phyloP scores from a whole-genome alignment of 108 stramenopile genomes.

The Discostella stelligeroides region DNA sequence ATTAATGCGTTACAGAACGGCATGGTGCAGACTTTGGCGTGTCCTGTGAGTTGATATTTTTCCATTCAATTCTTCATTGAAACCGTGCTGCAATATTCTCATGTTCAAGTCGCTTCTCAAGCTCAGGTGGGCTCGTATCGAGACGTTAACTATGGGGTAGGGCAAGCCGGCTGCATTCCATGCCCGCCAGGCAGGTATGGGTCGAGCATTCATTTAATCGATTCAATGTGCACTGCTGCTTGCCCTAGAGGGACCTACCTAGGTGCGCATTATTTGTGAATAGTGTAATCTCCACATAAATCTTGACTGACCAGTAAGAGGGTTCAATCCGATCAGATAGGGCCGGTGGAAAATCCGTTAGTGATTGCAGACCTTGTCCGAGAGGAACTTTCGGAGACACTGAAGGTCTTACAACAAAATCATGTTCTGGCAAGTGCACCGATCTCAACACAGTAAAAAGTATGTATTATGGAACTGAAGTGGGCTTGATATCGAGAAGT shows the following conservation, averaged over 20 bases:
- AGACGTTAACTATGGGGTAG: constrained; percentile 5
- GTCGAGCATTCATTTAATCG: constrained; percentile 18
- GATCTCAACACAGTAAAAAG: constrained; percentile 30
- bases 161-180: constrained; percentile 30
- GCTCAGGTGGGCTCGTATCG: constrained; percentile 17
- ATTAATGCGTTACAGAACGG: constrained; percentile 3
- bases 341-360: constrained; percentile 15
- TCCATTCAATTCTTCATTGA: too few relatives aligned
- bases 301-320: too few relatives aligned
- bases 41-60: too few relatives aligned
- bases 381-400: constrained; percentile 30
- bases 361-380: constrained; percentile 44
- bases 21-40: constrained; percentile 3
- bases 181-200: constrained; percentile 45
- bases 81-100: too few relatives aligned
- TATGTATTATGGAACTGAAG: constrained; percentile 24
- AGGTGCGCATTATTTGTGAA: constrained; percentile 1
- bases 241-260: constrained; percentile 32
- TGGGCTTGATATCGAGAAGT: constrained; percentile 24
- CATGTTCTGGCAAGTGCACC: constrained; percentile 37
- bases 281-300: not conserved
- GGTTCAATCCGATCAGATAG: too few relatives aligned
- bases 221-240: constrained; percentile 9
- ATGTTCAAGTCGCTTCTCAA: not conserved
- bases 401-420: constrained; percentile 29